Evolutionary conservation across 2,329 filamentous ascomycete species (phyloP), one percentile per base, ranked within the genome.

Genomic region (Xylariaceae sp.): DNA sequence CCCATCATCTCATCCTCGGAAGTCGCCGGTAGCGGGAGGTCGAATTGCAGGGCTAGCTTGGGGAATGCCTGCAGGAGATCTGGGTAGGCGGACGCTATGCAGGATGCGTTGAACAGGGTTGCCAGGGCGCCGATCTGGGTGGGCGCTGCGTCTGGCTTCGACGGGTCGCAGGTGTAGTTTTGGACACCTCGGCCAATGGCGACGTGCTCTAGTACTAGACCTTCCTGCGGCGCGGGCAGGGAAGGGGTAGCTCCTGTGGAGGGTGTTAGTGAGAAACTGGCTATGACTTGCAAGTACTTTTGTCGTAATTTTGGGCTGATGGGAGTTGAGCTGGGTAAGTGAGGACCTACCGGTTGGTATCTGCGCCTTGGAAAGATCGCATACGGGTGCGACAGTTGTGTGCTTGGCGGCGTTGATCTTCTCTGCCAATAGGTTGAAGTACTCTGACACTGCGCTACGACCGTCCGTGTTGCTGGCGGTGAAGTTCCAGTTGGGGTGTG

Each of bases 181-280:
- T 96, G 86, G 6, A 88, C 94, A 57, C 92, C 92, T 44, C 89
- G 86, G 65, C 92, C 92, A 59, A 96, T 77, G 67, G 87, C 89
- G 52, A 96, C 87, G 72, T 95, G 89, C 67, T 83, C 80, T 49
- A 95, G 77, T 3, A 68, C 74, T 32, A 89, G 75, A 53, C 85
- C 87, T 5, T 74, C 62, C 0, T 81, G 73, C 11, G 84, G 83
- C 6, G 76, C 60, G 11, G 87, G 84, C 5, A 95, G 78, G 12
- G 80, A 73, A 5, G 76, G 76, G 45, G 44, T 34, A 7, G 83
- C 76, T 60, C 77, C 81, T 76, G 35, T 9, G 29, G 31, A 70
- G 32, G 62, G 65, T 57, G 61, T 71, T 62, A 68, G 65, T 62
- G 7, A 41, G 11, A 3, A 40, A 31, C 12, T 26, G 4, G 50